These are phyloP conservation scores for Aureobasidium sp. DNA, from an alignment of 2,329 filamentous ascomycete species.

Conservation along the genomic window DNA sequence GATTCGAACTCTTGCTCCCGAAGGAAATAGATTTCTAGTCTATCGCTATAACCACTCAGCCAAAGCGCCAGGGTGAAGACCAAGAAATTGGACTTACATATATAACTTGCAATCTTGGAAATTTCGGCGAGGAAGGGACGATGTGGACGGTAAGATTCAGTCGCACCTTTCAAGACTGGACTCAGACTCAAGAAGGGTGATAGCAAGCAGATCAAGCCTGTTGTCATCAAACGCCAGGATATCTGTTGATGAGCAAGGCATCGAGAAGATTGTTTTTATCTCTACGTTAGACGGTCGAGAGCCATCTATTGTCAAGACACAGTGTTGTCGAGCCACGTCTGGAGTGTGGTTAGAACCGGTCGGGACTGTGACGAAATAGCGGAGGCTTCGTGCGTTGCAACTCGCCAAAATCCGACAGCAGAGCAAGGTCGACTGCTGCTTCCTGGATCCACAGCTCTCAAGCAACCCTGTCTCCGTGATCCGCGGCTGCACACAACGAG, in stretches of 20 bases:
- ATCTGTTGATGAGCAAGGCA: no score
- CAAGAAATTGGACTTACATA: no score
- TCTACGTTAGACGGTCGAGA: no score
- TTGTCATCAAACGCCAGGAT: no score
- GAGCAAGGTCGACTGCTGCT: not conserved
- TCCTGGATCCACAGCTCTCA: not conserved
- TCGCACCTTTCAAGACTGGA: no score
- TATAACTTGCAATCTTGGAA: no score
- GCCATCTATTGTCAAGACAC: not conserved
- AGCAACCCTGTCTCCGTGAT: not conserved
- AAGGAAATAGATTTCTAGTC: slow-evolving; percentile 14
- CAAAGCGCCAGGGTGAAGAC: slow-evolving; percentile 12
- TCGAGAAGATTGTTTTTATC: no score
- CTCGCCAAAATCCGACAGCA: not conserved
- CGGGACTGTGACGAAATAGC: not conserved
- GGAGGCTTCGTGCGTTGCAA: not conserved
- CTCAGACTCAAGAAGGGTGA: no score
- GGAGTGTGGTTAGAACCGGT: not conserved
- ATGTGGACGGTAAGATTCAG: not conserved
- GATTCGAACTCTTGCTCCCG: slow-evolving; percentile 7
- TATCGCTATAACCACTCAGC: slow-evolving; percentile 13
- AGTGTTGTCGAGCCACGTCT: not conserved
- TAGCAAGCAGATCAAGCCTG: no score
- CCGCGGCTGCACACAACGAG: not conserved
- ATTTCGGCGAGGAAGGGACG: not conserved